Percentiles rank a stretch among this genome's conserved stretches.
phyloP scores from a whole-genome alignment of 768 basidiomycete species.

The Crucibulum laeve region DNA sequence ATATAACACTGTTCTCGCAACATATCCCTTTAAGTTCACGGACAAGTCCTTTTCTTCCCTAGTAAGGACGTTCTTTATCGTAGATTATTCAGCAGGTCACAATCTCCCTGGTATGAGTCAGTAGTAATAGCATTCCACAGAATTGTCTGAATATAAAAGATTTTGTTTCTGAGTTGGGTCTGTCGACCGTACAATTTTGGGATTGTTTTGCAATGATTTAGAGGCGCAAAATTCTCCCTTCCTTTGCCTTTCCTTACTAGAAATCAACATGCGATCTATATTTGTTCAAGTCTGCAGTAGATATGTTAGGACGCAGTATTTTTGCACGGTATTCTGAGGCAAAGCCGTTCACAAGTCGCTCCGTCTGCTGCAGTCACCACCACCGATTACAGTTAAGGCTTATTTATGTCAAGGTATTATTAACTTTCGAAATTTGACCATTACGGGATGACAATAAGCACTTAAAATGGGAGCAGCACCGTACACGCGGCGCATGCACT shows the following conservation, averaged over 20 bases:
- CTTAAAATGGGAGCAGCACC: conserved; percentile 99
- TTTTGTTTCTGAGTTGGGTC: neutral
- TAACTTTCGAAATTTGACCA: no score
- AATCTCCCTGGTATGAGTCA: conserved; percentile 94
- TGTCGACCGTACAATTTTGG: conserved; percentile 75
- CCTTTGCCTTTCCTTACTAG: conserved; percentile 87
- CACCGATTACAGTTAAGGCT: conserved; percentile 94
- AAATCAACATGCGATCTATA: conserved; percentile 96
- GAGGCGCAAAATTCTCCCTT: conserved; percentile 95
- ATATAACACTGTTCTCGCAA: conserved; percentile 78
- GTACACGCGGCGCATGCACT: conserved; percentile 97
- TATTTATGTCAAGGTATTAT: conserved; percentile 69
- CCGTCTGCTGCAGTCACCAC: conserved; percentile 98
- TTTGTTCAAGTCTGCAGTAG: conserved; percentile 76
- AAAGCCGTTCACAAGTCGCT: conserved; percentile 74
- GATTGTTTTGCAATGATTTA: conserved; percentile 98
- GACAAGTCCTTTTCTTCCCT: conserved; percentile 83
- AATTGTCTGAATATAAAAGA: conserved; percentile 46
- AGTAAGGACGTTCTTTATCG: conserved; percentile 79
- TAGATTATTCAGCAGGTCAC: conserved; percentile 84
- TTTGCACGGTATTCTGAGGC: neutral
- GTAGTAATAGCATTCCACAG: conserved; percentile 93
- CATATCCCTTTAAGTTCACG: conserved; percentile 88
- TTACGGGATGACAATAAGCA: conserved; percentile 21
- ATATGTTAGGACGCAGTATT: conserved; percentile 1